Percentiles rank a stretch among this genome's conserved stretches.
Evolutionary conservation across 768 basidiomycete genomes (phyloP).

Genomic region (Kwoniella europaea): DNA sequence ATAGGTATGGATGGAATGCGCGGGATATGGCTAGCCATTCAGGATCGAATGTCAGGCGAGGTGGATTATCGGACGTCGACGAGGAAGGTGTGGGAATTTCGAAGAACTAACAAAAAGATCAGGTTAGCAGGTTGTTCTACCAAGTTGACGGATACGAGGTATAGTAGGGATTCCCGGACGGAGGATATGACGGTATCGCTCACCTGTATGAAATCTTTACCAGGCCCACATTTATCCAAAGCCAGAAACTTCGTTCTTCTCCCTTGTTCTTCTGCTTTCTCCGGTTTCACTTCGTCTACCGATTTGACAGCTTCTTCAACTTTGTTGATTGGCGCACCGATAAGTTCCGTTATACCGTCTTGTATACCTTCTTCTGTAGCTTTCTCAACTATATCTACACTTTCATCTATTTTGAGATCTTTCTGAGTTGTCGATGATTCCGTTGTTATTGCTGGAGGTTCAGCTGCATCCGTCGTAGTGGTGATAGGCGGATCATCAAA

Average conservation of each 20-base stretch:
- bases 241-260: conserved; percentile 78
- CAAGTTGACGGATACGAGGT: no score
- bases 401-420: conserved; percentile 39
- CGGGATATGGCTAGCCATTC: conserved; percentile 94
- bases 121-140: no score
- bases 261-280: conserved; percentile 4
- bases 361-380: conserved; percentile 33
- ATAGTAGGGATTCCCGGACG: no score
- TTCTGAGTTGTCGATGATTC: background rate
- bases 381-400: conserved; percentile 53
- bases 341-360: conserved; percentile 32
- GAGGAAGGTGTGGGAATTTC: conserved; percentile 63
- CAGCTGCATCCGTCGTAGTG: background rate
- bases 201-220: conserved; percentile 80
- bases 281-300: conserved; percentile 28
- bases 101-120: no score
- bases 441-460: no score
- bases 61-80: conserved; percentile 33
- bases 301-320: conserved; percentile 48
- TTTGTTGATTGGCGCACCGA: conserved; percentile 30
- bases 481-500: conserved; percentile 22
- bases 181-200: conserved; percentile 6
- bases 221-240: conserved; percentile 81
- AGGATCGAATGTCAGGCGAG: conserved; percentile 71
- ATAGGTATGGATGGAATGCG: conserved; percentile 80